Percentiles rank a stretch among this genome's conserved stretches.
Conservation (phyloP, 2,329 filamentous ascomycete genomes). For the Simplicillium sp. region DNA sequence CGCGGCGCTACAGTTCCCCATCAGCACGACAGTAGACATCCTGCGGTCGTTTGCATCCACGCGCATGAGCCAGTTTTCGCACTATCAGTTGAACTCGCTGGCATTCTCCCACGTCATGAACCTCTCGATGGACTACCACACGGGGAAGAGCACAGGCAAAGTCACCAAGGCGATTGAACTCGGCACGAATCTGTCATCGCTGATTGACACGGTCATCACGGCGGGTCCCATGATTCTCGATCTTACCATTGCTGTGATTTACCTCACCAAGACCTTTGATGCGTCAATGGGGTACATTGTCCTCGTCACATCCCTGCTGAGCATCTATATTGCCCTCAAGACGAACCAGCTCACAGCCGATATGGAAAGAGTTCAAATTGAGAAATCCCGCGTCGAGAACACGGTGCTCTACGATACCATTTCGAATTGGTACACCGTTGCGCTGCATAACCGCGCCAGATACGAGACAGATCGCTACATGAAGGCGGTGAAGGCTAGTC, state of each 20-base stretch:
- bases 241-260: slow-evolving; percentile 47
- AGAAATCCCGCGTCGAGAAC: slow-evolving; percentile 9
- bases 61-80: slow-evolving; percentile 19
- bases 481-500: slow-evolving; percentile 4
- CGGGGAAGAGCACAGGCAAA: slow-evolving; percentile 51
- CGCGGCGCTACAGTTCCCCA: slow-evolving; percentile 9
- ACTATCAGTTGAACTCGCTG: slow-evolving; percentile 40
- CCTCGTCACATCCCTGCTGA: slow-evolving; percentile 10
- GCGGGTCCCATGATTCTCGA: slow-evolving; percentile 51
- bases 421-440: slow-evolving; percentile 42
- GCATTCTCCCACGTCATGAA: slow-evolving; percentile 56
- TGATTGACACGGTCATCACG: slow-evolving; percentile 50
- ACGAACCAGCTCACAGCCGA: slow-evolving; percentile 7
- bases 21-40: slow-evolving; percentile 1
- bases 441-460: slow-evolving; percentile 20
- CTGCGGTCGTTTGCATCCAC: slow-evolving; percentile 10
- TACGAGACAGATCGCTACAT: slow-evolving; percentile 14
- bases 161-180: slow-evolving; percentile 53
- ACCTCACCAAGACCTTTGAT: slow-evolving; percentile 47
- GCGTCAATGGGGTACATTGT: slow-evolving; percentile 12
- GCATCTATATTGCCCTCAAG: slow-evolving; percentile 9
- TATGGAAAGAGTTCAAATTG: slow-evolving; percentile 7
- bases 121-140: slow-evolving; percentile 60
- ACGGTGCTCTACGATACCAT: slow-evolving; percentile 12
- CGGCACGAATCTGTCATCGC: slow-evolving; percentile 44